Percentiles rank a stretch among this genome's conserved stretches.
phyloP scores from a whole-genome alignment of 2,329 filamentous ascomycete genomes.

The Trichophyton benhamiae region DNA sequence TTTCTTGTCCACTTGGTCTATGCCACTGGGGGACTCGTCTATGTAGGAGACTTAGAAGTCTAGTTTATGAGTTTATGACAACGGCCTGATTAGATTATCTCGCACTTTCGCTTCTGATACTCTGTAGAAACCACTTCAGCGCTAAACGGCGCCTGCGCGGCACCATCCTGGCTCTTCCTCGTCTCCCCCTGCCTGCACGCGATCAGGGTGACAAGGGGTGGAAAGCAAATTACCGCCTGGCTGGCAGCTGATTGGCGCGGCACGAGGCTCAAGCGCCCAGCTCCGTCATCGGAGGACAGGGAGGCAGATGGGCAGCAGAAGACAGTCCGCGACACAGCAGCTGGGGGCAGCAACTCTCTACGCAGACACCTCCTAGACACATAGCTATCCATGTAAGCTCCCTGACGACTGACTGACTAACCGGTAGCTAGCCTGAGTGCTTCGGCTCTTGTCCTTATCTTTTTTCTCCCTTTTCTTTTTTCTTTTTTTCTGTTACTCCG shows the following conservation, averaged over 20 bases:
- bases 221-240: not conserved
- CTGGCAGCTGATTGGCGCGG: not conserved
- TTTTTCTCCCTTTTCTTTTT: not conserved
- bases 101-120: not conserved
- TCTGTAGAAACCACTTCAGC: not conserved
- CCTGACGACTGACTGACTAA: not conserved
- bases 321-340: not conserved
- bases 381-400: too few species aligned
- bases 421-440: too few species aligned
- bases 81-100: not conserved
- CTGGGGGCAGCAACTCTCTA: too few species aligned
- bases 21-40: not conserved
- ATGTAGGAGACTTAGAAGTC: not conserved
- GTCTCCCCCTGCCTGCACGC: not conserved
- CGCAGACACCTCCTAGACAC: too few species aligned
- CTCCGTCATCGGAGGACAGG: conserved; percentile 1
- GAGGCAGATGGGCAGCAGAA: not conserved
- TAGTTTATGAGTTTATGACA: not conserved
- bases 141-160: not conserved
- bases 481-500: not conserved
- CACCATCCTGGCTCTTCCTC: not conserved
- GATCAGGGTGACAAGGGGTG: not conserved
- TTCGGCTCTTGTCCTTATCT: not conserved
- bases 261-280: not conserved
- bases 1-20: not conserved